These are phyloP conservation scores for Euphorbia corollata DNA, from an alignment of 441 rosid genomes.

Conservation along the genomic window DNA sequence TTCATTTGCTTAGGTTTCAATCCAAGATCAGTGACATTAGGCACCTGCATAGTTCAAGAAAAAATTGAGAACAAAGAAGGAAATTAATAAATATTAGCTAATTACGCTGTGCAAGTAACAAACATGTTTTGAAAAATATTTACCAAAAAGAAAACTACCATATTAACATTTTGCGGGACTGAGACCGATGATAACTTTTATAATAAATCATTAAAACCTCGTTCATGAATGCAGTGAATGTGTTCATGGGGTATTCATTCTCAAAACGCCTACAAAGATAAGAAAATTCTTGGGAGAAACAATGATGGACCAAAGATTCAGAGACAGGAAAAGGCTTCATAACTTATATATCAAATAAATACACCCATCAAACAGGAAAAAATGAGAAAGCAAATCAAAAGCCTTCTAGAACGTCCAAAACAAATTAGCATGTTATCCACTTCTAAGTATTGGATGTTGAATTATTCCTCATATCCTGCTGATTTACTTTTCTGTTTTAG, in stretches of 20 bases:
- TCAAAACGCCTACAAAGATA: background rate
- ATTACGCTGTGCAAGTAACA: background rate
- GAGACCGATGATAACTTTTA: background rate
- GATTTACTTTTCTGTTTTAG: no score
- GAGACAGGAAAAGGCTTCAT: background rate
- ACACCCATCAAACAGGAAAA: no score
- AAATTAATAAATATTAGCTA: background rate
- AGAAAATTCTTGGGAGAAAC: background rate
- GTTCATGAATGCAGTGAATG: background rate
- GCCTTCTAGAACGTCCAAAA: background rate
- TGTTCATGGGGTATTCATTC: background rate
- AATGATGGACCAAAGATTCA: background rate
- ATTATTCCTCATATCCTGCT: no score
- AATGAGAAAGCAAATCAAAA: no score
- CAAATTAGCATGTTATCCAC: background rate
- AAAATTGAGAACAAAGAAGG: constrained; percentile 15
- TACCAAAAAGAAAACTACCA: background rate
- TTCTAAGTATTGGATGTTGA: background rate
- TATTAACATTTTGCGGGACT: background rate
- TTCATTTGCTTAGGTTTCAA: constrained; percentile 70
- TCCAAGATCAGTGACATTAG: constrained; percentile 72
- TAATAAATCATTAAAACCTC: background rate
- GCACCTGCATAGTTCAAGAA: constrained; percentile 51
- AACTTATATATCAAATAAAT: background rate
- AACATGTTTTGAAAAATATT: background rate